A percentile compares a stretch with the other conserved stretches of the same genome.
These are phyloP conservation scores for Colletotrichum tofieldiae DNA, from an alignment of 2,329 filamentous ascomycete genomes.

Conservation along the genomic window DNA sequence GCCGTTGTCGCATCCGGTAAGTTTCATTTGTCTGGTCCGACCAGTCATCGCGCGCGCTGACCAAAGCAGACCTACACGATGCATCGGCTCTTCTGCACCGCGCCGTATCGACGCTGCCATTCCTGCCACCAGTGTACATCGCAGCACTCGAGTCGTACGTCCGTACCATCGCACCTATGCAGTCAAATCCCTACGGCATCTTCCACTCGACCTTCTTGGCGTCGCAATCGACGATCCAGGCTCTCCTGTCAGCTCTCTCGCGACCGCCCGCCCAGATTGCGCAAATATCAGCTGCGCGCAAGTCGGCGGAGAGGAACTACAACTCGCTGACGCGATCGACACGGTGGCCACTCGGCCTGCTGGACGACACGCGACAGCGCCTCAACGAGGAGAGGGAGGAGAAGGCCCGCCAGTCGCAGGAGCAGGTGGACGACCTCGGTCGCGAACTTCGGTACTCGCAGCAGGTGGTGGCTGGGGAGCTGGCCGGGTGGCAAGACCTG, in stretches of 20 bases:
- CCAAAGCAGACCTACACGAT: conserved; percentile 75
- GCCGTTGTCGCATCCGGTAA: conserved; percentile 75
- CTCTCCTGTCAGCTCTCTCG: conserved; percentile 84
- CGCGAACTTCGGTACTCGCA: conserved; percentile 92
- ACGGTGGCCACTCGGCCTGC: conserved; percentile 84
- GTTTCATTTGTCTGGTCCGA: conserved; percentile 42
- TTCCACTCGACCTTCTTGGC: conserved; percentile 86
- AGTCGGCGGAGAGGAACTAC: conserved; percentile 82
- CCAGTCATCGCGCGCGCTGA: not conserved
- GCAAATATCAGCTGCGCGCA: conserved; percentile 81
- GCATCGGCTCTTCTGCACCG: conserved; percentile 71
- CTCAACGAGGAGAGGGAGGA: conserved; percentile 88
- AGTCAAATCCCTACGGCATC: conserved; percentile 79
- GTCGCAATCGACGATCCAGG: conserved; percentile 87
- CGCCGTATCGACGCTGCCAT: conserved; percentile 70
- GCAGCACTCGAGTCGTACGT: conserved; percentile 82
- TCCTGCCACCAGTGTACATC: conserved; percentile 78
- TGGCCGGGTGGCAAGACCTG: conserved; percentile 95
- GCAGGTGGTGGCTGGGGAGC: conserved; percentile 90
- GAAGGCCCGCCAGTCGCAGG: conserved; percentile 78
- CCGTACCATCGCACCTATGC: conserved; percentile 74
- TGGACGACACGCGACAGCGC: conserved; percentile 90
- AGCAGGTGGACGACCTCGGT: conserved; percentile 81
- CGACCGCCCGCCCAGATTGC: conserved; percentile 85
- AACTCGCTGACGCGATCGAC: conserved; percentile 82